These are phyloP conservation scores for Pelargonium australe DNA, from an alignment of 441 rosid genomes.

Conservation along the genomic window DNA sequence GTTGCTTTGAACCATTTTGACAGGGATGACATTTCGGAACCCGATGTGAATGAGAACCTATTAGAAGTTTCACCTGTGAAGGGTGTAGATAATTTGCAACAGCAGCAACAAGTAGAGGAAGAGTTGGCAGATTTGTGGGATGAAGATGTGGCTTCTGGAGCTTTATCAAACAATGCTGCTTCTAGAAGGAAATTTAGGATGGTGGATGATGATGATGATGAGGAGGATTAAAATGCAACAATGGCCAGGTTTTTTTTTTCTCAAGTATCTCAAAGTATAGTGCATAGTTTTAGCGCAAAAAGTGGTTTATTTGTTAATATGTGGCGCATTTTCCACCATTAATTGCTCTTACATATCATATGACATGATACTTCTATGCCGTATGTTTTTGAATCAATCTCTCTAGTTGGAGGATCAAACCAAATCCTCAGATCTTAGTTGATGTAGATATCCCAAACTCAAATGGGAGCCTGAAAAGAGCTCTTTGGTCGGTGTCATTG, in stretches of 20 bases:
- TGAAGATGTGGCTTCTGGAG: conserved; percentile 26
- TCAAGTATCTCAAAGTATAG: too few relatives aligned
- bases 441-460: too few relatives aligned
- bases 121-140: conserved; percentile 44
- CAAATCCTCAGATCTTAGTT: too few relatives aligned
- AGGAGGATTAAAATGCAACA: conserved; percentile 38
- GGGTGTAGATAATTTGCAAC: conserved; percentile 21
- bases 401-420: too few relatives aligned
- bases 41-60: conserved; percentile 23
- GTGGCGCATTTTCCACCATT: too few relatives aligned
- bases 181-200: conserved; percentile 58
- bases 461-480: too few relatives aligned
- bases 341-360: too few relatives aligned
- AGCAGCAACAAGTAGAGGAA: conserved; percentile 31
- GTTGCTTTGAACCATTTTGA: conserved; percentile 18
- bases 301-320: too few relatives aligned
- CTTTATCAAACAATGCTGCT: conserved; percentile 28
- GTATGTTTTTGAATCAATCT: too few relatives aligned
- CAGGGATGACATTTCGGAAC: conserved; percentile 26
- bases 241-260: conserved; percentile 6
- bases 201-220: conserved; percentile 60
- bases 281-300: too few relatives aligned
- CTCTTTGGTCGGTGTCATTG: too few relatives aligned
- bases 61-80: conserved; percentile 26
- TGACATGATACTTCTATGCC: too few relatives aligned